phyloP scores from a whole-genome alignment of 164 flowering plant species.

The Vitis vinifera region DNA sequence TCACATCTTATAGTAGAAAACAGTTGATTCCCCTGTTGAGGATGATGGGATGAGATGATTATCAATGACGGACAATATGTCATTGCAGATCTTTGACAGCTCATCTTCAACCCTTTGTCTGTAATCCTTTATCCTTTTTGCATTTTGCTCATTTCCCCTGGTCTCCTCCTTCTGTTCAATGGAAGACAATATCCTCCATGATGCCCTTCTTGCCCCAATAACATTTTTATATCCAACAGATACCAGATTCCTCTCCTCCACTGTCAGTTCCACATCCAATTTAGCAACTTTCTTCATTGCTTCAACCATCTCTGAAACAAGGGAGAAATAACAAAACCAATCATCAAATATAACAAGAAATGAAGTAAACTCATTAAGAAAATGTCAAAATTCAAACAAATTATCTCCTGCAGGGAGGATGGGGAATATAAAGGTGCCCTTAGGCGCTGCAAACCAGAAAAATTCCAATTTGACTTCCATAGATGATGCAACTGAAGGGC shows the following conservation, averaged over 20 bases:
- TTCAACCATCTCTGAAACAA: constrained; percentile 53
- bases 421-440: too few species aligned
- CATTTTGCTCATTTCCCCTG: constrained; percentile 47
- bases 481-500: too few species aligned
- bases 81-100: constrained; percentile 50
- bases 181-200: constrained; percentile 59
- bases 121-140: constrained; percentile 45
- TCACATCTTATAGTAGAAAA: constrained; percentile 55
- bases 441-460: too few species aligned
- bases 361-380: background rate
- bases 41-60: constrained; percentile 51
- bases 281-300: constrained; percentile 53
- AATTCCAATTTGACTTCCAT: too few species aligned
- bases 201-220: constrained; percentile 56
- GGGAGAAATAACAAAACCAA: background rate
- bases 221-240: constrained; percentile 67
- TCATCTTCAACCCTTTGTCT: constrained; percentile 57
- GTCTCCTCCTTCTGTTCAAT: constrained; percentile 59
- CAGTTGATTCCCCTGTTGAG: constrained; percentile 46
- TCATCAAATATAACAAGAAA: background rate
- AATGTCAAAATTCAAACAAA: background rate
- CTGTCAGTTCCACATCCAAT: constrained; percentile 52
- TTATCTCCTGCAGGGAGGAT: background rate
- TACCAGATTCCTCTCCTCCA: constrained; percentile 54
- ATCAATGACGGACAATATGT: constrained; percentile 47